Evolutionary conservation across 2,329 filamentous ascomycete species (phyloP).

Genomic region (Parastagonospora nodorum): DNA sequence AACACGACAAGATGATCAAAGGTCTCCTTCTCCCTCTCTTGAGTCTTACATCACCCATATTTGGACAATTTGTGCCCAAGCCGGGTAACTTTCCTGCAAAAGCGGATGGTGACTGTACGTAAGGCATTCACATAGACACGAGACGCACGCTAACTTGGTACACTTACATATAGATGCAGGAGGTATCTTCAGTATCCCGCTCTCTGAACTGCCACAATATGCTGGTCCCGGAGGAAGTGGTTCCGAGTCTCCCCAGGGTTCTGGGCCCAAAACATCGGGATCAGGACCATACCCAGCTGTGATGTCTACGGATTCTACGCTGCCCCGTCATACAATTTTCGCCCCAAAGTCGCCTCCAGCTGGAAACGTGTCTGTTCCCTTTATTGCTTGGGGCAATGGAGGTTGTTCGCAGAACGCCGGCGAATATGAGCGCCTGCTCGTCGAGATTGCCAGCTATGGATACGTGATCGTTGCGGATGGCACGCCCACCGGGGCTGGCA

Average conservation of each 20-base stretch:
- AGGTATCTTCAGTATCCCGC: slow-evolving; percentile 26
- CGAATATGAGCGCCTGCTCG: slow-evolving; percentile 20
- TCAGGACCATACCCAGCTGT: slow-evolving; percentile 25
- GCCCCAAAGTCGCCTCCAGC: slow-evolving; percentile 17
- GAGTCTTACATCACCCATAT: slow-evolving; percentile 1
- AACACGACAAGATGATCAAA: slow-evolving; percentile 2
- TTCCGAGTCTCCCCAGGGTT: slow-evolving; percentile 12
- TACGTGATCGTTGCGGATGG: slow-evolving; percentile 28
- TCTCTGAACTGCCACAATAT: slow-evolving; percentile 22
- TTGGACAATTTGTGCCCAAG: background rate
- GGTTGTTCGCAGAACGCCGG: slow-evolving; percentile 17
- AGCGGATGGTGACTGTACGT: background rate
- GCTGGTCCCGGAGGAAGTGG: slow-evolving; percentile 9
- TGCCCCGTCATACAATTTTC: slow-evolving; percentile 22
- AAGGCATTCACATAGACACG: too few species aligned
- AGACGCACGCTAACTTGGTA: slow-evolving; percentile 11
- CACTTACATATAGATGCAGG: slow-evolving; percentile 20
- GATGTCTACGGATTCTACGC: slow-evolving; percentile 20
- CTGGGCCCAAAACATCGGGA: slow-evolving; percentile 20
- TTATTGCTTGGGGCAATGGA: slow-evolving; percentile 27
- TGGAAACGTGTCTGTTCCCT: slow-evolving; percentile 20
- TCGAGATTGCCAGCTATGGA: slow-evolving; percentile 25
- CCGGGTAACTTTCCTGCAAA: slow-evolving; percentile 1
- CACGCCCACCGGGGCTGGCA: slow-evolving; percentile 9
- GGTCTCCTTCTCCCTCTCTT: slow-evolving; percentile 4